Evolutionary conservation across 345 rosid species (phyloP), one percentile per base, ranked within the genome.

Genomic region (Salix dunnii): DNA sequence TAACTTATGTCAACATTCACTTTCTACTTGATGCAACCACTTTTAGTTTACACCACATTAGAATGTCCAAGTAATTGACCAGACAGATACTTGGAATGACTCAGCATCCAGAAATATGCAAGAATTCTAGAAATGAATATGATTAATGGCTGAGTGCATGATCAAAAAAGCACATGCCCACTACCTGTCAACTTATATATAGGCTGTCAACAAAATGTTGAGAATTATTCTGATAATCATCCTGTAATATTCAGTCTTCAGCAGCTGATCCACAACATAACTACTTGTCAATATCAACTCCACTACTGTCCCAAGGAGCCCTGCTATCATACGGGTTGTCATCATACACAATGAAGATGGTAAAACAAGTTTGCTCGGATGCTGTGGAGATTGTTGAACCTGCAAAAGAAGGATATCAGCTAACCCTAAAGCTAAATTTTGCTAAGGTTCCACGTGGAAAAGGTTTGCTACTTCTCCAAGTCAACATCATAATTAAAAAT

Each of bases 341-440:
- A 63, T 72, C 67, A 6, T 76, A 82, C 78, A 82, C 88, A 17
- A 63, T 42, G 42, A 79, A 88, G 67, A 83, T 77, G 83, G 76
- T 91, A 27, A 85, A 85, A 84, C 81, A 86, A 66, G 82, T 87
- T 67, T 84, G 81, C 58, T 76, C 83, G 38, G 88, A 87, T 82
- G 89, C 86, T 60, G 84, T 89, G 65, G 93, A 89, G 77, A 88
- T 95, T 73, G 83, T 92, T 71, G 90, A 92, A 80, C 97, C 97
- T 27, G 82, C 95, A 71, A 74, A 78, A 79, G 84, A 90, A 81
- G 97, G 99, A 80, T 95, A 92, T 80, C 97, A 92, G 77, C 86
- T 95, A 74, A 91, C 97, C 72, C 87, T 95, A 63, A 80, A 76
- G 78, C 83, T 95, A 43, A 61, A 90, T 72, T 84, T 94, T 70